Evolutionary conservation across 495 filamentous ascomycete species (phyloP).

Genomic region (Penicillium pancosmium): DNA sequence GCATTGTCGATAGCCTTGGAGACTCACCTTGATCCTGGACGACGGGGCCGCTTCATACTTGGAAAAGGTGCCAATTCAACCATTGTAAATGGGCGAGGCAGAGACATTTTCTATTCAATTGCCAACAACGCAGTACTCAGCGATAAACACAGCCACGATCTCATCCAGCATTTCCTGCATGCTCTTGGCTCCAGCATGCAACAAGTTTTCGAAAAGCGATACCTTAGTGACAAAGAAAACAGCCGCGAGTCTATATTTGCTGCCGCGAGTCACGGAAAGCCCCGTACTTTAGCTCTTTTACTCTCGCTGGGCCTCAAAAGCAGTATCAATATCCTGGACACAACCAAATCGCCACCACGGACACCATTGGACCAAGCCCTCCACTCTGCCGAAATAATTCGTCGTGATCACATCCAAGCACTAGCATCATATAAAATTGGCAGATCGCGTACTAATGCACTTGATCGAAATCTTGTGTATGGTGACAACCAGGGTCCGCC

Average conservation of each 20-base stretch:
- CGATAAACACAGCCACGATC: constrained; percentile 15
- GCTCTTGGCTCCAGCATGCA: constrained; percentile 3
- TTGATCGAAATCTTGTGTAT: constrained; percentile 13
- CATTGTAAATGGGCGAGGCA: constrained; percentile 5
- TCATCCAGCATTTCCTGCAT: constrained; percentile 13
- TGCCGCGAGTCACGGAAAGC: constrained; percentile 14
- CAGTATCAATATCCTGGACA: constrained; percentile 10
- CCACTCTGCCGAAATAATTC: constrained; percentile 11
- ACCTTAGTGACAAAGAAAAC: constrained; percentile 4
- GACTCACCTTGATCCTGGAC: constrained; percentile 9
- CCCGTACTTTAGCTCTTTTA: constrained; percentile 12
- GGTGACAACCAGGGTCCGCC: constrained; percentile 17
- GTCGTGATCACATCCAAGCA: constrained; percentile 13
- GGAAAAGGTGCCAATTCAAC: constrained; percentile 16
- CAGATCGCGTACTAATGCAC: constrained; percentile 1
- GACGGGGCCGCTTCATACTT: constrained; percentile 13
- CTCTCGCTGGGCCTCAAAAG: constrained; percentile 11
- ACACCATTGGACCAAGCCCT: constrained; percentile 20
- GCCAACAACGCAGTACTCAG: constrained; percentile 17
- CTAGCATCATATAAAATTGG: constrained; percentile 16
- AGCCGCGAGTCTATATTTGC: constrained; percentile 14
- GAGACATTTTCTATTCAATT: constrained; percentile 21
- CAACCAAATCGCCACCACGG: constrained; percentile 12
- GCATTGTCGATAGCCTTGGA: constrained; percentile 19
- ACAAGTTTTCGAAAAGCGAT: constrained; percentile 10